These are phyloP conservation scores for Akanthomyces uredinophilus DNA, from an alignment of 2,329 filamentous ascomycete species.

Conservation along the genomic window DNA sequence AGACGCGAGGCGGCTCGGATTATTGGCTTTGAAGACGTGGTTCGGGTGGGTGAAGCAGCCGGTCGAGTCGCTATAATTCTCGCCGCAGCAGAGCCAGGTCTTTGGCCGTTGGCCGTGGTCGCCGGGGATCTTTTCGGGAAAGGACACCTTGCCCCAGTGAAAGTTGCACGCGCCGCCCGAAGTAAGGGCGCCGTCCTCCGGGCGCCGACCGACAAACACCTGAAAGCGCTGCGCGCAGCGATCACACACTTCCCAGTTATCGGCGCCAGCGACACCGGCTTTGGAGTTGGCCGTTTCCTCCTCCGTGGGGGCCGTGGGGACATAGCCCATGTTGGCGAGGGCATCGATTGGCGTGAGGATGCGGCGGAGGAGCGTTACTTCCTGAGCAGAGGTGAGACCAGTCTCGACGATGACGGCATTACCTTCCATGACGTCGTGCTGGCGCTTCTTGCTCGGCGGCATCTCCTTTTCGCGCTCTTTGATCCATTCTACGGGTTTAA, in stretches of 20 bases:
- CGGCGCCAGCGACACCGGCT: conserved; percentile 58
- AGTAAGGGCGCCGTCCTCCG: conserved; percentile 68
- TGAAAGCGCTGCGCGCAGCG: conserved; percentile 83
- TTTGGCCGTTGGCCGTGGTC: conserved; percentile 52
- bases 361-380: conserved; percentile 58
- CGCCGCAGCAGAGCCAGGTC: conserved; percentile 73
- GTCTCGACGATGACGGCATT: conserved; percentile 57
- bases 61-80: conserved; percentile 62
- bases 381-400: conserved; percentile 61
- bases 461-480: conserved; percentile 46
- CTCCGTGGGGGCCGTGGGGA: conserved; percentile 60
- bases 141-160: conserved; percentile 70
- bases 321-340: conserved; percentile 69
- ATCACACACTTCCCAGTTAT: conserved; percentile 84
- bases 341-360: conserved; percentile 59
- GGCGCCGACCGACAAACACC: conserved; percentile 80
- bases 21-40: conserved; percentile 84
- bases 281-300: conserved; percentile 62
- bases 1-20: conserved; percentile 69
- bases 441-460: conserved; percentile 31
- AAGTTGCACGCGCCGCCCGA: conserved; percentile 74
- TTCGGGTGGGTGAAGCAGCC: conserved; percentile 68
- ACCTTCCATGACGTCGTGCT: conserved; percentile 28
- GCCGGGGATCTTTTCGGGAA: conserved; percentile 51
- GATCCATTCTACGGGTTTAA: conserved; percentile 68